Base-by-base conservation (phyloP, 768 basidiomycete genomes). In the Cyclocybe aegerita region DNA sequence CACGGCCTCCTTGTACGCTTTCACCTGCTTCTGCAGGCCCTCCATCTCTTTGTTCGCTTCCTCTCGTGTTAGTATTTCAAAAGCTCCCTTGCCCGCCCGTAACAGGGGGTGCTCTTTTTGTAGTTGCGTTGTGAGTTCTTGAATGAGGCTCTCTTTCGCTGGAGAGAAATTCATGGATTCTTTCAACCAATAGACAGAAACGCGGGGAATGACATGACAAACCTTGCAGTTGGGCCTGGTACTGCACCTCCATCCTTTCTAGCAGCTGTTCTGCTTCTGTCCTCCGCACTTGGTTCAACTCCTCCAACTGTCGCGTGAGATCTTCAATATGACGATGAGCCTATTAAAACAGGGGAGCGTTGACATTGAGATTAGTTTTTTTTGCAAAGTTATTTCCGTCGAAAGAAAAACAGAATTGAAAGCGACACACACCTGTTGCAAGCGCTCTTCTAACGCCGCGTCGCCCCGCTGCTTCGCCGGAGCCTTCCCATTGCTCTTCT, bases 31-130 rank as follows among this genome's bases (percentile, higher is more conserved):
- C 50, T 83, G 77, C 30, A 80, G 62, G 1, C 50, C 65, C 38
- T 74, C 75, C 58, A 81, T 82, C 67, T 90, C 87, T 47, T 82
- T 81, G 50, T 90, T 82, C 5, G 84, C 88, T 2, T 80, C 80
- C 51, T 89, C 88, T 48, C 87, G 80, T 7, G 88, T 88, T 9
- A 93, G 67, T 41, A 93, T 76, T 56, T 87, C 82, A 30, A 86
- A 71, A 2, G 77, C 73, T 10, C 68, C 71, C 53, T 78, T 79
- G 4, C 75, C 77, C 0, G 75, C 65, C 38, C 72, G 69, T 38
- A 79, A 70, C 33, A 86, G 68, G 5, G 82, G 81, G 53, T 85
- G 79, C 39, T 78, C 71, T 23, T 72, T 77, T 3, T 81, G 70
- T 4, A 87, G 65, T 57, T 82, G 77, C 12, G 72, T 66, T 3